phyloP scores from a whole-genome alignment of 108 stramenopile genomes.

The Chaetoceros muelleri region DNA sequence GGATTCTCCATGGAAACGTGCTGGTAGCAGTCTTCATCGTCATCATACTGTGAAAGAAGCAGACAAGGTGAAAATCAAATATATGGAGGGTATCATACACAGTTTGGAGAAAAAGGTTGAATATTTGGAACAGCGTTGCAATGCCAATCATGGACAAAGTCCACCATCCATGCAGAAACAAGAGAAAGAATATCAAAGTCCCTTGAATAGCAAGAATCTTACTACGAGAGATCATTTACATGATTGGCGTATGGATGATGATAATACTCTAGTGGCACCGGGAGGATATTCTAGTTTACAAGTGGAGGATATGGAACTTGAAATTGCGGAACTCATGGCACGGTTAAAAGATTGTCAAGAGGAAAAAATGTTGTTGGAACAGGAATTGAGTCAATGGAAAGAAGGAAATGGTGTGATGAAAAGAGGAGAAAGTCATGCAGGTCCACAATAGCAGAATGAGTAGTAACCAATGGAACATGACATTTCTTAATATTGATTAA shows the following conservation, averaged over 20 bases:
- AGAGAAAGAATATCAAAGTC: not conserved
- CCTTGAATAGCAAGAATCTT: not conserved
- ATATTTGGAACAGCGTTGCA: too few relatives aligned
- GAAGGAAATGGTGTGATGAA: too few relatives aligned
- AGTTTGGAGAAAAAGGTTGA: not conserved
- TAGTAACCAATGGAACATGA: too few relatives aligned
- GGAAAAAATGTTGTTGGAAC: not conserved
- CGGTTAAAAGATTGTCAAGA: not conserved
- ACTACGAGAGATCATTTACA: not conserved
- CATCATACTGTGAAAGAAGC: too few relatives aligned
- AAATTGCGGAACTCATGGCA: not conserved
- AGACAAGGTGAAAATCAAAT: not conserved
- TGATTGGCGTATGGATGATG: not conserved
- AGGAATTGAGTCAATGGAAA: not conserved
- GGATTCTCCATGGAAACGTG: too few relatives aligned
- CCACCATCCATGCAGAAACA: not conserved
- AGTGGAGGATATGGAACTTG: not conserved
- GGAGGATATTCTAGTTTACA: not conserved
- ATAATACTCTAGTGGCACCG: not conserved
- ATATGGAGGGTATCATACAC: not conserved
- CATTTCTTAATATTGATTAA: too few relatives aligned
- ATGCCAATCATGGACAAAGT: not conserved
- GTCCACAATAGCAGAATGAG: too few relatives aligned
- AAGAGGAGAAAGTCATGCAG: too few relatives aligned
- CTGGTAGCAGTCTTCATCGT: too few relatives aligned